These are phyloP conservation scores for Pyrenophora seminiperda DNA, from an alignment of 2,329 filamentous ascomycete genomes.

Conservation along the genomic window DNA sequence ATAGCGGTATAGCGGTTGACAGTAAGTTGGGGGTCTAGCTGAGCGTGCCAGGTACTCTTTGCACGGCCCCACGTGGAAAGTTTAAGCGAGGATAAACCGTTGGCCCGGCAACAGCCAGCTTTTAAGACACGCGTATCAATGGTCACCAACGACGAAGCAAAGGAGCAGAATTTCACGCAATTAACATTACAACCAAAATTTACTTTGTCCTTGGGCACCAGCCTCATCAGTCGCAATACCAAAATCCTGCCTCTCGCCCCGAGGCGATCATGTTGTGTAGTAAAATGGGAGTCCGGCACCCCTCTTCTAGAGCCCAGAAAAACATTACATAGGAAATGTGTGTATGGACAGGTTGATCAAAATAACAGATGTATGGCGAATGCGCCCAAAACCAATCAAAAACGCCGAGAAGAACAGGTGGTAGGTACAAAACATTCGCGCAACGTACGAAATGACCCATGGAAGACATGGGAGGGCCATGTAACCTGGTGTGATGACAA, in stretches of 20 bases:
- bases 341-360: conserved; percentile 13
- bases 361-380: conserved; percentile 16
- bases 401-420: conserved; percentile 9
- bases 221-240: conserved; percentile 4
- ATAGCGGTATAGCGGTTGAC: background rate
- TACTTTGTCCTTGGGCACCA: background rate
- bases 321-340: conserved; percentile 7
- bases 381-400: conserved; percentile 11
- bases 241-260: conserved; percentile 6
- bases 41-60: conserved; percentile 4
- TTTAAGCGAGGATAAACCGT: conserved; percentile 11
- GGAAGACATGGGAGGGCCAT: conserved; percentile 5
- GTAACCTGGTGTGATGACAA: conserved; percentile 17
- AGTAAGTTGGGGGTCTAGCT: conserved; percentile 5
- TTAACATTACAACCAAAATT: conserved; percentile 15
- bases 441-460: conserved; percentile 15
- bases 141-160: too few species aligned
- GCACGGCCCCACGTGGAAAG: conserved; percentile 11
- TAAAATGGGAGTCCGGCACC: conserved; percentile 3
- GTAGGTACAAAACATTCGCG: conserved; percentile 9
- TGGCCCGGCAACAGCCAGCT: conserved; percentile 1
- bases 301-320: conserved; percentile 6
- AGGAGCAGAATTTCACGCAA: background rate
- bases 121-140: too few species aligned
- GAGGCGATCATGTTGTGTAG: conserved; percentile 11